These are phyloP conservation scores for Scolecobasidium constrictum DNA, from an alignment of 2,329 filamentous ascomycete species.

Conservation along the genomic window DNA sequence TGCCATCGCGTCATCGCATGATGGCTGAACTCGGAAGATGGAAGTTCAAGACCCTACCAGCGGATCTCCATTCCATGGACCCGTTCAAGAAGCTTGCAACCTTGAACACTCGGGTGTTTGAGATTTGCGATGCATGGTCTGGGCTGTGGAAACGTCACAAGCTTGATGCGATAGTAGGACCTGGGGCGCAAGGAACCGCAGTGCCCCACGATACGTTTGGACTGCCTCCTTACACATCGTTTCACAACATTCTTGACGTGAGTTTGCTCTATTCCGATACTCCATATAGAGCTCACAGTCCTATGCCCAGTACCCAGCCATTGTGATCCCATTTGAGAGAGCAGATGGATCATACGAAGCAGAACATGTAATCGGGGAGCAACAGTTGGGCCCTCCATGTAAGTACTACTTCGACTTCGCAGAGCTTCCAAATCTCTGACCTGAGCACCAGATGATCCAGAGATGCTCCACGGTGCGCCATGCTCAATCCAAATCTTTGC, in stretches of 20 bases:
- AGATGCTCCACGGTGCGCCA: conserved; percentile 31
- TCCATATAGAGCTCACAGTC: no score
- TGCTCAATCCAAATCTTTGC: conserved; percentile 37
- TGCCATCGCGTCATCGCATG: no score
- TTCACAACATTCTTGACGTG: conserved; percentile 45
- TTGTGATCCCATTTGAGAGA: conserved; percentile 34
- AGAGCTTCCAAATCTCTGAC: conserved; percentile 5
- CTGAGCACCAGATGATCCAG: conserved; percentile 26
- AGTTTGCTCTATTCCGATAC: no score
- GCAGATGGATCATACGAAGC: conserved; percentile 32
- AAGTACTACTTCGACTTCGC: conserved; percentile 12
- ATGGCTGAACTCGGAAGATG: no score
- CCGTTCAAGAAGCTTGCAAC: no score
- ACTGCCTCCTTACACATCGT: conserved; percentile 33
- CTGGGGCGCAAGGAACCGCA: conserved; percentile 39
- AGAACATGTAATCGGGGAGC: conserved; percentile 25
- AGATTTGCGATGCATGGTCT: no score
- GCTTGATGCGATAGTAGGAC: conserved; percentile 40
- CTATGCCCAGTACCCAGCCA: conserved; percentile 44
- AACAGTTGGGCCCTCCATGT: conserved; percentile 25
- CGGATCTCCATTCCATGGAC: no score
- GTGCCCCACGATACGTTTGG: conserved; percentile 42
- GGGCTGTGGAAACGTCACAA: no score
- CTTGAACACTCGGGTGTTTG: no score
- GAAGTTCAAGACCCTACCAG: no score